Percentiles rank a stretch among this genome's conserved stretches.
Evolutionary conservation across 179 eudicot genomes (phyloP).

Genomic region (Spergularia azorica): DNA sequence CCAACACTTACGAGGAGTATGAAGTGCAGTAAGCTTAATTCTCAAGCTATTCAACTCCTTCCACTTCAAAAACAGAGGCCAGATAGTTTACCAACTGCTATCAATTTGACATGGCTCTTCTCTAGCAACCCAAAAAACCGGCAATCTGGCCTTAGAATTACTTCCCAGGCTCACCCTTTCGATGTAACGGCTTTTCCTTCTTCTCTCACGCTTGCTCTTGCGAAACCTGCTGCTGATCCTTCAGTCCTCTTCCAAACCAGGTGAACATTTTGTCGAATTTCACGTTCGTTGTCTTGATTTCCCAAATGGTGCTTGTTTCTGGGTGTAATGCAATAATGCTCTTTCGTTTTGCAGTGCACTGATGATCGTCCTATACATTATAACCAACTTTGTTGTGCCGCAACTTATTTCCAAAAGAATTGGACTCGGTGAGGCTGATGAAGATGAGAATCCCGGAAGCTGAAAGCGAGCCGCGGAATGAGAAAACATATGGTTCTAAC

Average conservation of each 20-base stretch:
- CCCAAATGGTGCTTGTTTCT: not conserved
- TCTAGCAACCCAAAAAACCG: slow-evolving; percentile 1
- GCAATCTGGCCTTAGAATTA: not conserved
- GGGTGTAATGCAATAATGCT: not conserved
- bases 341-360: slow-evolving; percentile 26
- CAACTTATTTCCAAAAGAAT: slow-evolving; percentile 13
- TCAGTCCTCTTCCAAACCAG: slow-evolving; percentile 22
- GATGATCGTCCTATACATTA: slow-evolving; percentile 19
- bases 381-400: slow-evolving; percentile 35
- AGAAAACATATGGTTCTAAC: not conserved
- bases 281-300: not conserved
- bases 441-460: slow-evolving; percentile 16
- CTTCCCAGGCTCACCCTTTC: slow-evolving; percentile 11
- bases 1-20: slow-evolving; percentile 11
- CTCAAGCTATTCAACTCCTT: slow-evolving; percentile 10
- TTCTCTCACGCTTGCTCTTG: slow-evolving; percentile 17
- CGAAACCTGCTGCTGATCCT: slow-evolving; percentile 25
- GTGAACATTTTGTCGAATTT: slow-evolving; percentile 12
- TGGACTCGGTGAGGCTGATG: slow-evolving; percentile 1
- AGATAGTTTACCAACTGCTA: not conserved
- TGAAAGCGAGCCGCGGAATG: slow-evolving; percentile 2
- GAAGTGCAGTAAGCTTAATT: slow-evolving; percentile 22
- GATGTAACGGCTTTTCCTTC: slow-evolving; percentile 16
- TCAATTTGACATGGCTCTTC: slow-evolving; percentile 7
- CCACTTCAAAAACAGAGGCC: slow-evolving; percentile 4